A percentile compares a stretch with the other conserved stretches of the same genome.
Evolutionary conservation across 2,329 filamentous ascomycete genomes (phyloP).

Genomic region (Epichloe scottii): DNA sequence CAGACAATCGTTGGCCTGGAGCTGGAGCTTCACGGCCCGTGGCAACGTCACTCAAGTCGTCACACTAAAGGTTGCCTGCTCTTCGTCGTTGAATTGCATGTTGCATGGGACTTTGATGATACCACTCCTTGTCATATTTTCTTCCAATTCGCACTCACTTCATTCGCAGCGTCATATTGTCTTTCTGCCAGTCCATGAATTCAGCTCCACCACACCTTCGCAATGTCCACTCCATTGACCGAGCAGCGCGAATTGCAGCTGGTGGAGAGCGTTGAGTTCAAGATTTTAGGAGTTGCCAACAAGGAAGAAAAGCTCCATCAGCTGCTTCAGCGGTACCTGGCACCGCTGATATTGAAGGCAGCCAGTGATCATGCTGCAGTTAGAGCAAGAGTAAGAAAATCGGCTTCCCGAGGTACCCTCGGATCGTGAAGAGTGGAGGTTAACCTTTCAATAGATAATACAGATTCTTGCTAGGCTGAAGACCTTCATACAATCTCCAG

Average conservation of each 20-base stretch:
- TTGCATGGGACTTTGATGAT: background rate
- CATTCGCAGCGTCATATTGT: background rate
- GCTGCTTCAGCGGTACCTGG: conserved; percentile 65
- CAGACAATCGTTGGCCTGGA: background rate
- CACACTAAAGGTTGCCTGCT: conserved; percentile 1
- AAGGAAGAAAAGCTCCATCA: conserved; percentile 73
- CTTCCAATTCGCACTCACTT: background rate
- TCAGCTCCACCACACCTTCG: background rate
- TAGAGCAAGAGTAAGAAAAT: conserved; percentile 52
- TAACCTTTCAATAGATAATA: conserved; percentile 31
- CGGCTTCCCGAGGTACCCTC: background rate
- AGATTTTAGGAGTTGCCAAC: conserved; percentile 65
- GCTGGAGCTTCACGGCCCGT: background rate
- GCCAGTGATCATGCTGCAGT: conserved; percentile 70
- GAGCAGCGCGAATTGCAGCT: conserved; percentile 69
- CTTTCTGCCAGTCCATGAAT: background rate
- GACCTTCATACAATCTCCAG: conserved; percentile 38
- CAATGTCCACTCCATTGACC: conserved; percentile 26
- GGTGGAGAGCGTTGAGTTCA: conserved; percentile 73
- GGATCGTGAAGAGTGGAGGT: background rate
- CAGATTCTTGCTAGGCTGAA: conserved; percentile 39
- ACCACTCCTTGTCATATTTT: background rate
- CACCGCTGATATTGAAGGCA: conserved; percentile 75
- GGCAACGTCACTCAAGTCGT: background rate
- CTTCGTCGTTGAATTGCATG: background rate